phyloP scores from a whole-genome alignment of 2,329 filamentous ascomycete species.

The Myriosclerotinia curreyana region DNA sequence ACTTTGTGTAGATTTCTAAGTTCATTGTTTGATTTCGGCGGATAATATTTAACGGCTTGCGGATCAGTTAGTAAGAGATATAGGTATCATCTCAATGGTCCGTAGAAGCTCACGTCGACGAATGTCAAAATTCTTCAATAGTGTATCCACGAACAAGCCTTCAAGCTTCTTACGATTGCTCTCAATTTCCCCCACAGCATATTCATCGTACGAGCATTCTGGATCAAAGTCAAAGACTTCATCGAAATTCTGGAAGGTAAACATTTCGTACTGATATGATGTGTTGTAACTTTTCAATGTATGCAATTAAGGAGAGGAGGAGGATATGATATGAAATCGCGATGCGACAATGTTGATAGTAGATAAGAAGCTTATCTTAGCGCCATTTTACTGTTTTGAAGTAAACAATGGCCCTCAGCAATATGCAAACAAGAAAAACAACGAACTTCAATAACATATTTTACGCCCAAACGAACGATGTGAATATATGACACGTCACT shows the following conservation, averaged over 20 bases:
- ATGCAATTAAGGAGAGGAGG: conserved; percentile 9
- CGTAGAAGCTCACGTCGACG: conserved; percentile 55
- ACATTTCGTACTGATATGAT: conserved; percentile 44
- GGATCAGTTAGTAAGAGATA: conserved; percentile 20
- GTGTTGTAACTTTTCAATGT: not conserved
- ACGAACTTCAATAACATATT: conserved; percentile 4
- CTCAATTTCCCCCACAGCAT: conserved; percentile 60
- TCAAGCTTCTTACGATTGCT: conserved; percentile 64
- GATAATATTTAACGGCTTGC: conserved; percentile 63
- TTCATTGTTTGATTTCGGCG: conserved; percentile 65
- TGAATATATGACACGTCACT: not conserved
- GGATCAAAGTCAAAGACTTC: conserved; percentile 62
- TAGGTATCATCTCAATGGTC: conserved; percentile 4
- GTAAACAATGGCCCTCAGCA: conserved; percentile 21
- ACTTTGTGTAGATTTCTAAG: conserved; percentile 68
- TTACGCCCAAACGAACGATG: conserved; percentile 6
- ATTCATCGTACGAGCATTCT: conserved; percentile 60
- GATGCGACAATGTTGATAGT: conserved; percentile 15
- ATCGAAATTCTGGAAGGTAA: conserved; percentile 65
- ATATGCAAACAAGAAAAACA: conserved; percentile 16
- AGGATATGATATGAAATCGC: not conserved
- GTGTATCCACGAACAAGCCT: conserved; percentile 77
- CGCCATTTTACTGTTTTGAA: conserved; percentile 23
- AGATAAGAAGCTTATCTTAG: conserved; percentile 31
- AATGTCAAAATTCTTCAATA: conserved; percentile 68